A percentile compares a stretch with the other conserved stretches of the same genome.
Evolutionary conservation across 768 basidiomycete species (phyloP).

Genomic region (Tephrocybe sp.): DNA sequence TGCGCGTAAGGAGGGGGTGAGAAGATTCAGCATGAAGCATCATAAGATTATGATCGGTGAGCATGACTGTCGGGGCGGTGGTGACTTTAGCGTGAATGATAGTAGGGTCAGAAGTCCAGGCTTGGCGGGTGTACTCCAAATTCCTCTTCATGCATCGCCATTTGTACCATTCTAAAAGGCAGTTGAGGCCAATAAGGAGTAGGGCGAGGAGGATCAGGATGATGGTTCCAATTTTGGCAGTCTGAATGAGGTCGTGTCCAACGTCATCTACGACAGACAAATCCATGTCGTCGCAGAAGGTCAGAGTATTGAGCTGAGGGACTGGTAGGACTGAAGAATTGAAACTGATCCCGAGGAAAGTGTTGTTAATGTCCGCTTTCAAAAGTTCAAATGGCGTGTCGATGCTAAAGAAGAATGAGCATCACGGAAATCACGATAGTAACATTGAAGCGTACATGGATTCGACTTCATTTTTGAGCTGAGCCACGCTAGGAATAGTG

Average conservation of each 20-base stretch:
- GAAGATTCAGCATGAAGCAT: conserved; percentile 64
- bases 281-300: conserved; percentile 80
- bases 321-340: conserved; percentile 73
- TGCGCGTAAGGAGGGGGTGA: conserved; percentile 72
- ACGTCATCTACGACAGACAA: conserved; percentile 85
- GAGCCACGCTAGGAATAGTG: conserved; percentile 74
- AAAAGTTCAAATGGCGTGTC: conserved; percentile 85
- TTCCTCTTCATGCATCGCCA: conserved; percentile 72
- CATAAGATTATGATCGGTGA: conserved; percentile 77
- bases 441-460: conserved; percentile 51
- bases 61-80: conserved; percentile 48
- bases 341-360: conserved; percentile 71
- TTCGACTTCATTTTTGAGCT: conserved; percentile 67
- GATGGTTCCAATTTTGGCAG: conserved; percentile 75
- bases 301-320: conserved; percentile 62
- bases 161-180: conserved; percentile 83
- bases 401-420: conserved; percentile 43
- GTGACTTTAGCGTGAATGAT: conserved; percentile 38
- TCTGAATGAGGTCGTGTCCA: conserved; percentile 72
- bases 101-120: conserved; percentile 75
- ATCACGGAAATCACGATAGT: neutral
- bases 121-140: conserved; percentile 67
- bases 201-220: conserved; percentile 72
- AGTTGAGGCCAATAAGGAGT: conserved; percentile 70
- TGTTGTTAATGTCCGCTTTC: conserved; percentile 87